These are phyloP conservation scores for Canna indica DNA, from an alignment of 176 grass and related monocot species.

Conservation along the genomic window DNA sequence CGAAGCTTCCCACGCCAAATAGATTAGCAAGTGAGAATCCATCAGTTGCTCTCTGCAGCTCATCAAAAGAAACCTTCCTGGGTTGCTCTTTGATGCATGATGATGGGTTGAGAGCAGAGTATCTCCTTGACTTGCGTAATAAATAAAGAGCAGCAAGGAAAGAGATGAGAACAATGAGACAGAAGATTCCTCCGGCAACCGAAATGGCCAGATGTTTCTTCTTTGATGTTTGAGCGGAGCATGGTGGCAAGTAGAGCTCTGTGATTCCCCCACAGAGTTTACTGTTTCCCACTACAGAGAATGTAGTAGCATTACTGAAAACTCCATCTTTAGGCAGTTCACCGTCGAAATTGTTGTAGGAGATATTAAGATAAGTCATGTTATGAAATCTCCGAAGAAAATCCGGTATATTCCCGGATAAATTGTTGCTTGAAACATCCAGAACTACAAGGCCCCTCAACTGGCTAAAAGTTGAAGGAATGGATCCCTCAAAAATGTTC, in stretches of 20 bases:
- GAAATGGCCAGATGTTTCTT: not conserved
- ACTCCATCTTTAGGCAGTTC: constrained; percentile 9
- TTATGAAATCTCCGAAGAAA: not conserved
- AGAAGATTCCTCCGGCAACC: not conserved
- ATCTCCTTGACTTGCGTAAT: not conserved
- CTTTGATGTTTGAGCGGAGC: not conserved
- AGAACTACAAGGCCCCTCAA: constrained; percentile 14
- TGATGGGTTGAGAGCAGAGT: not conserved
- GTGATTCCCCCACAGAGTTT: constrained; percentile 17
- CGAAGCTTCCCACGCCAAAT: constrained; percentile 36
- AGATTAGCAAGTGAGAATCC: constrained; percentile 33
- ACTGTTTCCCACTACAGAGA: not conserved
- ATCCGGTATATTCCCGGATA: not conserved
- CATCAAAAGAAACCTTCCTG: constrained; percentile 26
- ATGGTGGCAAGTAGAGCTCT: constrained; percentile 7
- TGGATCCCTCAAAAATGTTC: constrained; percentile 7
- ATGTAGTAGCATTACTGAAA: not conserved
- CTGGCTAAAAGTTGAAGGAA: constrained; percentile 11
- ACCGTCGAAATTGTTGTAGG: constrained; percentile 13
- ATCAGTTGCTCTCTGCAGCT: constrained; percentile 39
- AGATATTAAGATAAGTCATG: constrained; percentile 9
- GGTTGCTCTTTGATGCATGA: not conserved
- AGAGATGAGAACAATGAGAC: not conserved
- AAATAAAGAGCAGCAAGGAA: not conserved
- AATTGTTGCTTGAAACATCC: constrained; percentile 13